Percentiles rank a stretch among this genome's conserved stretches.
These are phyloP conservation scores for Pseudonitzschia multistriata DNA, from an alignment of 108 stramenopile species.

Conservation along the genomic window DNA sequence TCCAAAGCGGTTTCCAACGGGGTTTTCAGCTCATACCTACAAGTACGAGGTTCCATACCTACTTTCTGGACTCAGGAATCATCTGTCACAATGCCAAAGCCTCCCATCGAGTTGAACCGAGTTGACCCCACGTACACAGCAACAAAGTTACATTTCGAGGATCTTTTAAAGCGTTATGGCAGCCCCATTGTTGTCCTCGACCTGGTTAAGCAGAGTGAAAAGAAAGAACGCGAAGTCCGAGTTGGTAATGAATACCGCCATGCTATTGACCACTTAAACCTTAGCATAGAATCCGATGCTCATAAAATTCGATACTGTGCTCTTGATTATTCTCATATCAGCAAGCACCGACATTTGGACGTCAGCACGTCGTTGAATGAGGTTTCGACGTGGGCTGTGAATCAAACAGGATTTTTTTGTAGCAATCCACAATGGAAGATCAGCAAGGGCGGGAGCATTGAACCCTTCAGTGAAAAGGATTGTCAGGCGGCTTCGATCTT, in stretches of 20 bases:
- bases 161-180: constrained; percentile 91
- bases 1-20: constrained; percentile 64
- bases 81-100: constrained; percentile 93
- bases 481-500: constrained; percentile 39
- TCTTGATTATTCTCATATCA: constrained; percentile 89
- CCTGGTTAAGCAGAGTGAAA: constrained; percentile 94
- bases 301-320: constrained; percentile 90
- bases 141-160: constrained; percentile 93
- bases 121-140: constrained; percentile 94
- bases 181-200: constrained; percentile 92
- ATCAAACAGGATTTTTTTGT: constrained; percentile 95
- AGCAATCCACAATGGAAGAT: constrained; percentile 86
- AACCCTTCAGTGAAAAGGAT: constrained; percentile 69
- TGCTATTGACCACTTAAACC: constrained; percentile 93
- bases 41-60: constrained; percentile 96
- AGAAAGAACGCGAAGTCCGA: constrained; percentile 90
- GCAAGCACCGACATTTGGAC: constrained; percentile 86
- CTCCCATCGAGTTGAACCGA: constrained; percentile 92
- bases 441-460: constrained; percentile 59
- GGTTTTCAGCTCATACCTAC: constrained; percentile 86
- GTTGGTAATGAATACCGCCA: constrained; percentile 93
- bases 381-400: constrained; percentile 90
- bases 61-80: constrained; percentile 97
- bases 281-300: constrained; percentile 74
- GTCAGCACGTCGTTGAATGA: constrained; percentile 87